A percentile compares a stretch with the other conserved stretches of the same genome.
These are phyloP conservation scores for Gyrodon lividus DNA, from an alignment of 768 basidiomycete genomes.

Conservation along the genomic window DNA sequence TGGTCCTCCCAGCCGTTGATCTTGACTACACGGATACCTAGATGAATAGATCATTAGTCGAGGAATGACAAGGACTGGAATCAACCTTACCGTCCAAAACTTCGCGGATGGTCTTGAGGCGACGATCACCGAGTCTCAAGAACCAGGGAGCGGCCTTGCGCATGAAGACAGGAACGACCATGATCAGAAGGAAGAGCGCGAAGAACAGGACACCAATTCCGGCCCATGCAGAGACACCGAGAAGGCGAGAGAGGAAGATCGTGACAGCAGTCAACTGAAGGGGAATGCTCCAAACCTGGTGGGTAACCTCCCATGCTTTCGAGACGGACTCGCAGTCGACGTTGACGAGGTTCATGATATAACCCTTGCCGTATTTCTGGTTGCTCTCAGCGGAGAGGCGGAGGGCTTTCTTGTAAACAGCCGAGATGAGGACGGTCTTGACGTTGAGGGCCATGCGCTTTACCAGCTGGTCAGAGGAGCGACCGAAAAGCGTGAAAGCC, in stretches of 20 bases:
- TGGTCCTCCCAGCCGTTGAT: slow-evolving; percentile 28
- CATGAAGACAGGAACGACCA: slow-evolving; percentile 33
- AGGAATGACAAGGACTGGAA: neutral
- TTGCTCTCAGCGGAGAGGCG: slow-evolving; percentile 26
- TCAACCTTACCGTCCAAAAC: slow-evolving; percentile 23
- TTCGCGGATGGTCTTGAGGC: slow-evolving; percentile 29
- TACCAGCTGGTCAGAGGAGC: slow-evolving; percentile 29
- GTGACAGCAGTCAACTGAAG: slow-evolving; percentile 23
- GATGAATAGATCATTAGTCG: neutral
- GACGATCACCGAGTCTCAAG: slow-evolving; percentile 27
- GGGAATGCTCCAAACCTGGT: slow-evolving; percentile 30
- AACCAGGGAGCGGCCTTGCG: slow-evolving; percentile 30
- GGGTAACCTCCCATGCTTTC: slow-evolving; percentile 27
- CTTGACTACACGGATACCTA: slow-evolving; percentile 28
- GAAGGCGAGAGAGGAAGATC: slow-evolving; percentile 23
- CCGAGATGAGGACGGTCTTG: slow-evolving; percentile 30
- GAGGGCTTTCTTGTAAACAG: slow-evolving; percentile 32
- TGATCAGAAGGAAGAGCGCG: slow-evolving; percentile 24
- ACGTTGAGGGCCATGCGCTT: slow-evolving; percentile 29
- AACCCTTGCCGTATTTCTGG: slow-evolving; percentile 27
- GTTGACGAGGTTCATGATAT: slow-evolving; percentile 30
- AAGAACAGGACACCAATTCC: slow-evolving; percentile 27
- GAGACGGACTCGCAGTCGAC: slow-evolving; percentile 31
- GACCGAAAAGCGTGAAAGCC: slow-evolving; percentile 24
- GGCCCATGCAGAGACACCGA: slow-evolving; percentile 30